These are phyloP conservation scores for Ceratocystis colombiana DNA, from an alignment of 2,329 filamentous ascomycete species.

Conservation along the genomic window DNA sequence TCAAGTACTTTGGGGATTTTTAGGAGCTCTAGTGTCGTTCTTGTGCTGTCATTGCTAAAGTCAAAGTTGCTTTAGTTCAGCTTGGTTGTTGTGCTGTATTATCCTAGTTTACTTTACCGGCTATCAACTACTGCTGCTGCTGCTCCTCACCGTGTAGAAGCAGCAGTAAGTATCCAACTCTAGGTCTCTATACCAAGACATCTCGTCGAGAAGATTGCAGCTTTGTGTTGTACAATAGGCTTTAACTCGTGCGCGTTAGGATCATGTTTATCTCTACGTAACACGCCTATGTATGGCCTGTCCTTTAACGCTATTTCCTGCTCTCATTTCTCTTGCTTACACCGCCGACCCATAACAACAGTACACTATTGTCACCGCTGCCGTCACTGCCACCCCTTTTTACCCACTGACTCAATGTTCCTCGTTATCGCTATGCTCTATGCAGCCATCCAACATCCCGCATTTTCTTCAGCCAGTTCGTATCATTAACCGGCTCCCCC, in stretches of 20 bases:
- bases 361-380: neutral
- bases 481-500: slow-evolving; percentile 7
- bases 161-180: too few species aligned
- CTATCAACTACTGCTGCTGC: neutral
- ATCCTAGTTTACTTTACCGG: neutral
- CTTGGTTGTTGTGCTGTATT: neutral
- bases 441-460: slow-evolving; percentile 11
- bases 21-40: neutral
- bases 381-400: neutral
- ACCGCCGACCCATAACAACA: neutral
- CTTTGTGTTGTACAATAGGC: too few species aligned
- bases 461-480: slow-evolving; percentile 9
- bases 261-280: neutral
- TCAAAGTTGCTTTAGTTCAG: neutral
- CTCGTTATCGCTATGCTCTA: slow-evolving; percentile 8
- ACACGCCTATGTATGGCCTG: neutral
- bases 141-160: neutral
- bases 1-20: neutral
- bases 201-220: too few species aligned
- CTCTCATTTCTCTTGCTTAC: neutral
- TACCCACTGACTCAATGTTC: neutral
- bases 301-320: neutral
- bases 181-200: too few species aligned
- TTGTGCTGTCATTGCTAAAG: neutral
- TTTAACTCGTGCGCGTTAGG: neutral